These are phyloP conservation scores for Geranium incanum DNA, from an alignment of 441 rosid species.

Conservation along the genomic window DNA sequence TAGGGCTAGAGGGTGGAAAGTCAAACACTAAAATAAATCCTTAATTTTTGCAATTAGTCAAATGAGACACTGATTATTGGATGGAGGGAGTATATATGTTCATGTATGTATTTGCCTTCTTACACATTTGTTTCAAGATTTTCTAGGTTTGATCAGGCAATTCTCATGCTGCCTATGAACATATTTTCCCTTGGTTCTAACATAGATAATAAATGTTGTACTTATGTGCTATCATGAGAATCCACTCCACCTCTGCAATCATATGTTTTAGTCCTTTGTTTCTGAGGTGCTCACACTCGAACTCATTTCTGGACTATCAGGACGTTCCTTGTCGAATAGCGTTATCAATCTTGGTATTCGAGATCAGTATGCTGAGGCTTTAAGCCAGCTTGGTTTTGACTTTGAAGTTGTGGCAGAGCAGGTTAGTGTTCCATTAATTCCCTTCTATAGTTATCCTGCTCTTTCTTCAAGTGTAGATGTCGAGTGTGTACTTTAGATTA, in stretches of 20 bases:
- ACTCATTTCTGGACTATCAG: slow-evolving; percentile 24
- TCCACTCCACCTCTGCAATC: not conserved
- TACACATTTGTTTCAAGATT: not conserved
- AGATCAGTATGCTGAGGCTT: slow-evolving; percentile 42
- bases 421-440: slow-evolving; percentile 26
- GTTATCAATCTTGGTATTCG: slow-evolving; percentile 44
- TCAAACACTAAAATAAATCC: too few species aligned
- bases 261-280: slow-evolving; percentile 4
- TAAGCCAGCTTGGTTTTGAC: slow-evolving; percentile 48
- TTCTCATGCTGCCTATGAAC: not conserved
- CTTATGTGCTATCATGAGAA: not conserved
- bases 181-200: not conserved
- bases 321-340: slow-evolving; percentile 48
- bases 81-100: not conserved
- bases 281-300: slow-evolving; percentile 10
- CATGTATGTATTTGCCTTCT: not conserved
- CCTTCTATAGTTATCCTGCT: slow-evolving; percentile 2
- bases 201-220: not conserved
- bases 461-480: not conserved
- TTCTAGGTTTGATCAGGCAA: not conserved
- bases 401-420: slow-evolving; percentile 51
- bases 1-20: too few species aligned
- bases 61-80: too few species aligned
- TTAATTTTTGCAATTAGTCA: too few species aligned
- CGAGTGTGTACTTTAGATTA: not conserved